These are phyloP conservation scores for Curvularia hawaiiensis DNA, from an alignment of 2,329 filamentous ascomycete species.

Conservation along the genomic window DNA sequence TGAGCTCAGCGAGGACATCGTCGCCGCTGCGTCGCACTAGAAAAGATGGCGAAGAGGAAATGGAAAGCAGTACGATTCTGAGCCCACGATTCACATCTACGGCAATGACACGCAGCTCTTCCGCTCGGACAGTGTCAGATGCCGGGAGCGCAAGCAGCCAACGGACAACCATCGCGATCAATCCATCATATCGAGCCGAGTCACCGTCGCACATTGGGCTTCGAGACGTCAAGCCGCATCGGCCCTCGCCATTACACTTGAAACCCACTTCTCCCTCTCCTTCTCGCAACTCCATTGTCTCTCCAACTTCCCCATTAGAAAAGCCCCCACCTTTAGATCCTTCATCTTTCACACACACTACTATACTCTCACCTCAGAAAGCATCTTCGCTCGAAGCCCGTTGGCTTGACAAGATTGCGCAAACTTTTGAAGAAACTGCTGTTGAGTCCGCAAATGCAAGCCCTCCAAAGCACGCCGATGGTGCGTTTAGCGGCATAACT, in stretches of 20 bases:
- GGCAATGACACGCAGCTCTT: constrained; percentile 31
- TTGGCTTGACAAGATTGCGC: constrained; percentile 59
- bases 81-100: constrained; percentile 30
- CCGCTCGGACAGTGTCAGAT: constrained; percentile 38
- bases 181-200: constrained; percentile 25
- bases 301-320: constrained; percentile 25
- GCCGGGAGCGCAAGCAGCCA: constrained; percentile 45
- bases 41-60: constrained; percentile 33
- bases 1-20: constrained; percentile 30
- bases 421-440: constrained; percentile 49
- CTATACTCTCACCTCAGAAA: constrained; percentile 76
- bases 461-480: constrained; percentile 27
- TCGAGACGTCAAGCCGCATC: constrained; percentile 33
- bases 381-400: constrained; percentile 78
- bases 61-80: constrained; percentile 38
- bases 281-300: constrained; percentile 23
- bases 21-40: constrained; percentile 38
- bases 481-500: constrained; percentile 23
- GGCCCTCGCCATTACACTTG: constrained; percentile 41
- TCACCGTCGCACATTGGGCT: constrained; percentile 29
- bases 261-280: constrained; percentile 41
- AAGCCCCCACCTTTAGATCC: constrained; percentile 26
- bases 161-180: constrained; percentile 42
- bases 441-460: constrained; percentile 26
- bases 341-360: constrained; percentile 33